phyloP scores from a whole-genome alignment of 1,139 yeast genomes.

The Arxiozyma telluris region DNA sequence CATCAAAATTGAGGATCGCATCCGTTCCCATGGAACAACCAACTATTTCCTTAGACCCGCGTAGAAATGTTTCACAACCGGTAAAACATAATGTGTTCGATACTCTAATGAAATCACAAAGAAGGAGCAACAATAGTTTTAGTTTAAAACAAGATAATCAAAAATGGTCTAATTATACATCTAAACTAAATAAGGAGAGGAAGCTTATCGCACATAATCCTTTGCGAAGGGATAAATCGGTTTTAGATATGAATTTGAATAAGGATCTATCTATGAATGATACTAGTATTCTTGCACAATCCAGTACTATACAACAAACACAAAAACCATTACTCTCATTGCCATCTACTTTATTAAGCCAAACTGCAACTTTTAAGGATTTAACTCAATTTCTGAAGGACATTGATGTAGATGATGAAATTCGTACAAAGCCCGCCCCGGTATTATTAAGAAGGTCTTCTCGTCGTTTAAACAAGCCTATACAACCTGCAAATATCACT shows the following conservation, averaged over 20 bases:
- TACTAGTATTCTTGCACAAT: constrained; percentile 23
- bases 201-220: not conserved
- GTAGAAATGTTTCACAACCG: constrained; percentile 25
- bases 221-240: constrained; percentile 8
- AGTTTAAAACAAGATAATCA: constrained; percentile 1
- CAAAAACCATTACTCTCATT: constrained; percentile 15
- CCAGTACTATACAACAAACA: constrained; percentile 22
- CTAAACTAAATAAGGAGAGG: not conserved
- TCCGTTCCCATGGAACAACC: constrained; percentile 9
- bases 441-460: not conserved
- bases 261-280: constrained; percentile 3
- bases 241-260: constrained; percentile 1
- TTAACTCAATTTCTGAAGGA: constrained; percentile 17
- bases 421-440: not conserved
- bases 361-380: constrained; percentile 25
- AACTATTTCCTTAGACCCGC: constrained; percentile 22
- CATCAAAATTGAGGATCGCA: not conserved
- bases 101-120: constrained; percentile 12
- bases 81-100: constrained; percentile 4
- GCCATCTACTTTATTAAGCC: constrained; percentile 21
- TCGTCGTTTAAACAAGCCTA: not conserved
- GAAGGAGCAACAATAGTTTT: constrained; percentile 4
- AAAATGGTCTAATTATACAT: constrained; percentile 1
- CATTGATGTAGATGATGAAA: constrained; percentile 4
- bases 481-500: not conserved